These are phyloP conservation scores for Pseudoscleropodium purum DNA, from an alignment of 225 moss, liverwort and hornwort species.

Conservation along the genomic window DNA sequence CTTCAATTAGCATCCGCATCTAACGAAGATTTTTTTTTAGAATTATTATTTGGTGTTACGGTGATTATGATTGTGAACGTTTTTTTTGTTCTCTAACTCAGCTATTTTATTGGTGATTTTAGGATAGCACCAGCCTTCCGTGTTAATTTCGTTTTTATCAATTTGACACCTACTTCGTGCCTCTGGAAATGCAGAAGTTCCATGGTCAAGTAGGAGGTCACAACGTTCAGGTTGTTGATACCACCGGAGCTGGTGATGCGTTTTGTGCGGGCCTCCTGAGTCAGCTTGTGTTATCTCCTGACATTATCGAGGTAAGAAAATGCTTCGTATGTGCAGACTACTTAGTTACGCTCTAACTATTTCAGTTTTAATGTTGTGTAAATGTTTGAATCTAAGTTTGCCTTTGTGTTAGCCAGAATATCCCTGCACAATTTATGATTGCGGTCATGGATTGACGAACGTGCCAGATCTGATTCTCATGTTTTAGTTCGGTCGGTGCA, in stretches of 20 bases:
- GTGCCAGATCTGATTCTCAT: background rate
- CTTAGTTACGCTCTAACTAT: background rate
- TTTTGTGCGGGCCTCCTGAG: constrained; percentile 51
- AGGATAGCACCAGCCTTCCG: background rate
- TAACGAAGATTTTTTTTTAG: background rate
- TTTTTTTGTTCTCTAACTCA: background rate
- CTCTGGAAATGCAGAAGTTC: constrained; percentile 32
- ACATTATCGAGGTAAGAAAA: constrained; percentile 26
- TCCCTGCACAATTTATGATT: background rate
- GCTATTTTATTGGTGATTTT: background rate
- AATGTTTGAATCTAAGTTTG: background rate
- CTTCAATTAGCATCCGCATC: background rate
- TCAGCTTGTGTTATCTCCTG: constrained; percentile 13
- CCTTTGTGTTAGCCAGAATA: background rate
- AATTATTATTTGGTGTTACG: background rate
- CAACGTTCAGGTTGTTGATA: constrained; percentile 43
- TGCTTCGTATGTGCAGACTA: background rate
- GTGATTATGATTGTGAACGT: background rate
- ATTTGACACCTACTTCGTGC: background rate
- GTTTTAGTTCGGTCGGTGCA: background rate
- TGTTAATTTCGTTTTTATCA: background rate
- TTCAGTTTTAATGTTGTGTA: background rate
- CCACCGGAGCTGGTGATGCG: constrained; percentile 62
- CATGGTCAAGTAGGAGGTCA: constrained; percentile 34
- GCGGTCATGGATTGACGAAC: background rate